A percentile compares a stretch with the other conserved stretches of the same genome.
These are phyloP conservation scores for Mucor racemosus DNA, from an alignment of 371 early-diverging fungal genomes.

Conservation along the genomic window DNA sequence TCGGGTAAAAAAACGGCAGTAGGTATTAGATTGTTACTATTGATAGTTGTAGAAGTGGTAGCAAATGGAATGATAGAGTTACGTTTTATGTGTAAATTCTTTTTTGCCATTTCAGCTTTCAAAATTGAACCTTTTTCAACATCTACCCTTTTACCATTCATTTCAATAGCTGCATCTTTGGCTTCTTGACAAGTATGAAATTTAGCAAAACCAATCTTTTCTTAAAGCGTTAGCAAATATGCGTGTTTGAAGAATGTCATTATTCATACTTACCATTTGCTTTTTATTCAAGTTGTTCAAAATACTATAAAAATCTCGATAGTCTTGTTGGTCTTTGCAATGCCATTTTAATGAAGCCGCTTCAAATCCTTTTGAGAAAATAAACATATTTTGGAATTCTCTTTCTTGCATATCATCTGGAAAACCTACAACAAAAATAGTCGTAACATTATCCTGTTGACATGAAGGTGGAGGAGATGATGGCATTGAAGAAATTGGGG, in stretches of 20 bases:
- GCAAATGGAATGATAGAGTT: slow-evolving; percentile 14
- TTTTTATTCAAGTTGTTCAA: slow-evolving; percentile 52
- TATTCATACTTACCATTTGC: slow-evolving; percentile 74
- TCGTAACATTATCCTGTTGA: slow-evolving; percentile 73
- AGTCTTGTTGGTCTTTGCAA: slow-evolving; percentile 60
- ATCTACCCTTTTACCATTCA: slow-evolving; percentile 47
- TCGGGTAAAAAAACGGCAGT: slow-evolving; percentile 6
- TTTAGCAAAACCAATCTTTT: slow-evolving; percentile 50
- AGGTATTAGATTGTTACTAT: slow-evolving; percentile 14
- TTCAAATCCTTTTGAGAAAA: slow-evolving; percentile 93
- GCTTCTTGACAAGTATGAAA: slow-evolving; percentile 49
- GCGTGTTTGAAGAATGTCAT: too few relatives aligned
- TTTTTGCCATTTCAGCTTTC: slow-evolving; percentile 58
- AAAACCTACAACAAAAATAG: slow-evolving; percentile 97
- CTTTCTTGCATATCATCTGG: slow-evolving; percentile 97
- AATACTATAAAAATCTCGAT: slow-evolving; percentile 14
- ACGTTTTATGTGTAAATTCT: slow-evolving; percentile 52
- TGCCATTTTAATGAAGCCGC: slow-evolving; percentile 92
- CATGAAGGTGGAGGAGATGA: slow-evolving; percentile 19
- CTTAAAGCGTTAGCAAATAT: neutral
- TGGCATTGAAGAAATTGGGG: slow-evolving; percentile 4
- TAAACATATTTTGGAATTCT: slow-evolving; percentile 98
- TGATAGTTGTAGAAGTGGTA: neutral
- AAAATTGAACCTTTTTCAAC: slow-evolving; percentile 40
- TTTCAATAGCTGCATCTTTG: slow-evolving; percentile 37